Evolutionary conservation across 2,329 filamentous ascomycete species (phyloP).

Genomic region (Calycina marina): DNA sequence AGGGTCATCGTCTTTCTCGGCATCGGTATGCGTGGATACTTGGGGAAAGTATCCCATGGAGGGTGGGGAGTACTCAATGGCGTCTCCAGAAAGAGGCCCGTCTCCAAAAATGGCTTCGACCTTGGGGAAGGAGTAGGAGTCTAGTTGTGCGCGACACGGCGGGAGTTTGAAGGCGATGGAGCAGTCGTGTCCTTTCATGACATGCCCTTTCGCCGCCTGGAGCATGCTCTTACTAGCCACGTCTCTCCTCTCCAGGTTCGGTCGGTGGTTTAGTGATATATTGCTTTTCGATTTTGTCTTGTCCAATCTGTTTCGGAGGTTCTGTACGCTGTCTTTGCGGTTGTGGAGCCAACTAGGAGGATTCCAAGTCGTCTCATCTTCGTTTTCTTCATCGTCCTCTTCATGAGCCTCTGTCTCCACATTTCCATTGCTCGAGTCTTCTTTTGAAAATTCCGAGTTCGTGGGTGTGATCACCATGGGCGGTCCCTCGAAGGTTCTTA

Average conservation of each 20-base stretch:
- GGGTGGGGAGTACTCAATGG: not conserved
- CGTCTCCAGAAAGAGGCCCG: too few relatives aligned
- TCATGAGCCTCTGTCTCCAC: too few relatives aligned
- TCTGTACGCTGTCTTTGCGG: constrained; percentile 2
- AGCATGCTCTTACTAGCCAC: not conserved
- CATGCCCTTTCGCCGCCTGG: not conserved
- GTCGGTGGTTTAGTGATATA: not conserved
- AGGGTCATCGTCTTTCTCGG: not conserved
- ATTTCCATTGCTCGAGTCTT: too few relatives aligned
- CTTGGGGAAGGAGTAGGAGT: not conserved
- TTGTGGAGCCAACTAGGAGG: not conserved
- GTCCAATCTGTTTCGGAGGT: not conserved
- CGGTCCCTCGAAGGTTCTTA: too few relatives aligned
- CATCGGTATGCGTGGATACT: not conserved
- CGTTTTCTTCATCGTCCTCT: not conserved
- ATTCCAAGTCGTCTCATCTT: constrained; percentile 1
- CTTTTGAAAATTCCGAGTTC: too few relatives aligned
- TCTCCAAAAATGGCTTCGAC: not conserved
- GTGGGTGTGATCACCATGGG: too few relatives aligned
- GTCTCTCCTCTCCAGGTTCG: not conserved
- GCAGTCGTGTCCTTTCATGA: not conserved
- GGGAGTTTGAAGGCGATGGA: not conserved
- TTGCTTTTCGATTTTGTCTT: not conserved
- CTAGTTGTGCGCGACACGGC: not conserved
- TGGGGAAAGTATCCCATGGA: not conserved